A percentile compares a stretch with the other conserved stretches of the same genome.
These are phyloP conservation scores for Falciphora oryzae DNA, from an alignment of 2,329 filamentous ascomycete genomes.

Conservation along the genomic window DNA sequence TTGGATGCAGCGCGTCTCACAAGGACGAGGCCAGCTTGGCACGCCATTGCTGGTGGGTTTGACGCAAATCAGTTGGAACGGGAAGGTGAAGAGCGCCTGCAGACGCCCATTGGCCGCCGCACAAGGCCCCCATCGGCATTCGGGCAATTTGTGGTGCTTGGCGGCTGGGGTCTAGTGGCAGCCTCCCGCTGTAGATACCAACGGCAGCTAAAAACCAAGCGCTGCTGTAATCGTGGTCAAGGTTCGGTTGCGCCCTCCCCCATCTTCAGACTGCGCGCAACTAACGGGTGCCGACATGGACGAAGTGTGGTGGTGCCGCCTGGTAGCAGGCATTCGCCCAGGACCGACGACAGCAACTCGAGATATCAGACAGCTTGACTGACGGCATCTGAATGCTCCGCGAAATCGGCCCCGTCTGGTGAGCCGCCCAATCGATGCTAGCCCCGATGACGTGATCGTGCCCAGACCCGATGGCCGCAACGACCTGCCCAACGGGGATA, in stretches of 20 bases:
- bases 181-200: no score
- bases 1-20: background rate
- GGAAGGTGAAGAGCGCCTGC: slow-evolving; percentile 2
- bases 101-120: background rate
- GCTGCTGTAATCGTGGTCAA: no score
- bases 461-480: background rate
- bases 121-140: background rate
- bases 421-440: background rate
- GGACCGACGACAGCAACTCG: no score
- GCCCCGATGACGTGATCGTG: background rate
- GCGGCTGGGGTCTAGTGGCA: background rate
- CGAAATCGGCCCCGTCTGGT: background rate
- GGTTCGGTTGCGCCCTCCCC: no score
- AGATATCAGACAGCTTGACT: no score
- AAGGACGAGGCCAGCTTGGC: background rate
- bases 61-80: slow-evolving; percentile 7
- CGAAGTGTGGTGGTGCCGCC: no score
- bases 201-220: background rate
- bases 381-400: background rate
- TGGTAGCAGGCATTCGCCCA: no score
- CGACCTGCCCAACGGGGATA: background rate
- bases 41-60: slow-evolving; percentile 6
- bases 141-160: background rate
- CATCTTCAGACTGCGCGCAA: no score
- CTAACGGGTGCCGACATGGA: no score